Evolutionary conservation across 1,284 basidiomycete genomes (phyloP), one percentile per base, ranked within the genome.

Genomic region (Caloboletus inedulis): DNA sequence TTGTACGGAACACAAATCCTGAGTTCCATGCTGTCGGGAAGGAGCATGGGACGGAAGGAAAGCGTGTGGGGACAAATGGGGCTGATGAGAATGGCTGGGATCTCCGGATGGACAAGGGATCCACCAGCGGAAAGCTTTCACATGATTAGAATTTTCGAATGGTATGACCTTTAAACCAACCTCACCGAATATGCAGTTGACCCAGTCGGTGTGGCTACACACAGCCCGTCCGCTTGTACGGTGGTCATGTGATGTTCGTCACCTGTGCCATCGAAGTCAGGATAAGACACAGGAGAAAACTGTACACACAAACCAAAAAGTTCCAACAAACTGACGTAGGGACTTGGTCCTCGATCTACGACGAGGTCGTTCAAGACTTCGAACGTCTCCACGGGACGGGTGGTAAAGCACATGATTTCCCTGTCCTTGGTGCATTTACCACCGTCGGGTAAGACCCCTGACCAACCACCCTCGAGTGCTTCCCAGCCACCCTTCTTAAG

Each of bases 221-320:
- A 95, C 25, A 99, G 75, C 3, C 97, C 97, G 66, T 99, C 97
- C 0, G 96, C 97, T 73, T 99, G 97, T 1, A 98, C 97, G 0
- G 97, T 99, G 1, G 97, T 99, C 81, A 99, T 87, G 74, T 99
- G 97, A 69, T 98, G 93, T 62, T 99, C 96, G 65, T 99, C 97
- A 55, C 94, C 94, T 97, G 27, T 50, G 29, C 30, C 43, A 46
- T 41, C 7, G n/a, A 34, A 43, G 63, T 53, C 47, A 60, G 43
- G 5, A 29, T 23, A 3, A 47, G 43, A 34, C 27, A 36, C 29
- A 9, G 7, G 25, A 55, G 31, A 48, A 45, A 41, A 34, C 2
- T 10, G 14, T 29, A 2, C 25, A 54, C 13, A 75, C 86, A 63
- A 63, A 94, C 96, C 96, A 64, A 99, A 99, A 14, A 99, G 78